These are phyloP conservation scores for Lachnellula willkommii DNA, from an alignment of 2,329 filamentous ascomycete species.

Conservation along the genomic window DNA sequence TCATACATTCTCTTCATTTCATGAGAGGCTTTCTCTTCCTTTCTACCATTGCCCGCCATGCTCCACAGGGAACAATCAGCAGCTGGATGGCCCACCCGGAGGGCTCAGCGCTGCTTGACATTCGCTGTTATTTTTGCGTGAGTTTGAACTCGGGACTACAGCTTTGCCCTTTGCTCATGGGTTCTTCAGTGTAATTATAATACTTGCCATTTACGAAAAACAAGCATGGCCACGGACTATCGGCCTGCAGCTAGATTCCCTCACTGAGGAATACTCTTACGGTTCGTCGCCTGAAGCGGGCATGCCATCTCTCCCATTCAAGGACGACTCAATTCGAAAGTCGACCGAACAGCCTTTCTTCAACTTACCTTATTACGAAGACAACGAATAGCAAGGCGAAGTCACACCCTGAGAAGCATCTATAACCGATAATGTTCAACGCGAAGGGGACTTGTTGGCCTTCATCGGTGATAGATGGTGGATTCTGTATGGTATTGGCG, in stretches of 20 bases:
- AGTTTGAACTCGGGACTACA: background rate
- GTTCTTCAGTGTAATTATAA: constrained; percentile 10
- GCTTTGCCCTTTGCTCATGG: constrained; percentile 1
- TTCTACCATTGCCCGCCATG: constrained; percentile 2
- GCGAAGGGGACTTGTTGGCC: too few species aligned
- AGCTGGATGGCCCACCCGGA: constrained; percentile 13
- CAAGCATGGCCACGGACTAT: background rate
- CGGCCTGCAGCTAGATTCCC: constrained; percentile 5
- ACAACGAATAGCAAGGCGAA: background rate
- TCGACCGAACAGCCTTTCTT: constrained; percentile 14
- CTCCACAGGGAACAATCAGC: constrained; percentile 9
- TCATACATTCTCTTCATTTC: background rate
- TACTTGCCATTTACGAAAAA: constrained; percentile 10
- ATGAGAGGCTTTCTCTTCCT: background rate
- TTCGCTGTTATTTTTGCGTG: constrained; percentile 20
- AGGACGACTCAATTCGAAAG: constrained; percentile 11
- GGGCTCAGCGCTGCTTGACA: constrained; percentile 16
- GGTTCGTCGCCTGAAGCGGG: constrained; percentile 16
- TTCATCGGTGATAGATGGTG: too few species aligned
- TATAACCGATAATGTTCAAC: too few species aligned
- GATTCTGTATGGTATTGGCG: too few species aligned
- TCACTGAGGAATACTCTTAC: constrained; percentile 9
- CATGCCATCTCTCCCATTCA: constrained; percentile 15
- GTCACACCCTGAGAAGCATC: too few species aligned
- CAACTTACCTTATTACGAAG: constrained; percentile 2